These are phyloP conservation scores for Aspergillus cristatus DNA, from an alignment of 495 filamentous ascomycete genomes.

Conservation along the genomic window DNA sequence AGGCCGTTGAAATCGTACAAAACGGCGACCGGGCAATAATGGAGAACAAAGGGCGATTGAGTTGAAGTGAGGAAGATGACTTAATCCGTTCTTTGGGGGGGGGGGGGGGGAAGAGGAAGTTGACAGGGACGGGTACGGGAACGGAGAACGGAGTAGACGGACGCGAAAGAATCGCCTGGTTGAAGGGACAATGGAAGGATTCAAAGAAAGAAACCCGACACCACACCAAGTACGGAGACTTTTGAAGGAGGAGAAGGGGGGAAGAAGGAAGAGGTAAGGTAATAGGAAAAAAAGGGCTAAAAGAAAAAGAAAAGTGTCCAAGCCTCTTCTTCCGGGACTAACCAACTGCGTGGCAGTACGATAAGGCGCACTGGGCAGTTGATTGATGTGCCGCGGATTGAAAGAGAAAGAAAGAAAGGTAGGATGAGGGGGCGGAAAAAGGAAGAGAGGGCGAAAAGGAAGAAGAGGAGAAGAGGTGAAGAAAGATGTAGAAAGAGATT, in stretches of 20 bases:
- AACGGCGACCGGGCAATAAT: not conserved
- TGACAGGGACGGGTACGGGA: too few relatives aligned
- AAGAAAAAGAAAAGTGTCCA: conserved; percentile 2
- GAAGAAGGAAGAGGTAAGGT: not conserved
- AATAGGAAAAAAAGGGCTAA: conserved; percentile 1
- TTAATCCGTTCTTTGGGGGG: too few relatives aligned
- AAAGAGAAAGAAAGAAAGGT: conserved; percentile 13
- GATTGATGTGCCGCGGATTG: conserved; percentile 8
- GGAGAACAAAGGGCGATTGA: not conserved
- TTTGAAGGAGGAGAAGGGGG: not conserved
- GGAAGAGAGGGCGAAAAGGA: not conserved
- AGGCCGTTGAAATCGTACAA: not conserved
- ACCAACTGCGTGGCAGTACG: conserved; percentile 24
- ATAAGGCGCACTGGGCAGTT: conserved; percentile 13
- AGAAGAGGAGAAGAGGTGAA: conserved; percentile 6
- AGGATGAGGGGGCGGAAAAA: conserved; percentile 7
- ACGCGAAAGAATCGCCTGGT: too few relatives aligned
- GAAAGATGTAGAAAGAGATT: conserved; percentile 6
- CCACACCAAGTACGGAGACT: too few relatives aligned
- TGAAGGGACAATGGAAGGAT: too few relatives aligned
- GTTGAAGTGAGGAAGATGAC: too few relatives aligned
- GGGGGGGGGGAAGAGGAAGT: too few relatives aligned
- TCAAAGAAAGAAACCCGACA: too few relatives aligned
- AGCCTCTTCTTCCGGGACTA: conserved; percentile 3
- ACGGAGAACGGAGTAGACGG: too few relatives aligned